These are phyloP conservation scores for Niveomyces coronatus DNA, from an alignment of 2,329 filamentous ascomycete genomes.

Conservation along the genomic window DNA sequence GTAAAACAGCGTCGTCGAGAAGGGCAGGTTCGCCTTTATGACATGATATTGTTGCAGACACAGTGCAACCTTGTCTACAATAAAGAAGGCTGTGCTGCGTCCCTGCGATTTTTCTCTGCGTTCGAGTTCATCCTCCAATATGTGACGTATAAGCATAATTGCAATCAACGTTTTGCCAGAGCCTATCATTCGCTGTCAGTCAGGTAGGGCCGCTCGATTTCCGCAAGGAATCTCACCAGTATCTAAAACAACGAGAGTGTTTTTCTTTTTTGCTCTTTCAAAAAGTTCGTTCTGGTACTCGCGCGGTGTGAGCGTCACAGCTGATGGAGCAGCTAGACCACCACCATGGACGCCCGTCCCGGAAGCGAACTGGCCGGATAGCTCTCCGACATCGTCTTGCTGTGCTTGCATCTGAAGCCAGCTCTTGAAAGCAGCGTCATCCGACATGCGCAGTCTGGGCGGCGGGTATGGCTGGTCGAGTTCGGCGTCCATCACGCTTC, in stretches of 20 bases:
- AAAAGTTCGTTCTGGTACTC: slow-evolving; percentile 92
- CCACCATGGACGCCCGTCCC: not conserved
- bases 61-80: slow-evolving; percentile 82
- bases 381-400: not conserved
- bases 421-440: not conserved
- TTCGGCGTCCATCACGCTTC: not conserved
- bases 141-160: slow-evolving; percentile 68
- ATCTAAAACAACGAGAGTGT: slow-evolving; percentile 86
- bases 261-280: slow-evolving; percentile 71
- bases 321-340: slow-evolving; percentile 1
- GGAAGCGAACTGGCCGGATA: not conserved
- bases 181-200: slow-evolving; percentile 34
- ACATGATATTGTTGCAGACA: slow-evolving; percentile 85
- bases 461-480: not conserved
- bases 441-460: not conserved
- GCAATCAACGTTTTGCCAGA: slow-evolving; percentile 97
- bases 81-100: slow-evolving; percentile 70
- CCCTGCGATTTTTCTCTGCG: slow-evolving; percentile 52
- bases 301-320: slow-evolving; percentile 49
- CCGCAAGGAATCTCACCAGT: slow-evolving; percentile 47
- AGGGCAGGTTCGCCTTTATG: slow-evolving; percentile 68
- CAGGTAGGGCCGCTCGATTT: not conserved
- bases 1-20: slow-evolving; percentile 62
- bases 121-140: slow-evolving; percentile 68
- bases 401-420: not conserved